Conservation (phyloP, 495 filamentous ascomycete species). For the Usnea hakonensis region DNA sequence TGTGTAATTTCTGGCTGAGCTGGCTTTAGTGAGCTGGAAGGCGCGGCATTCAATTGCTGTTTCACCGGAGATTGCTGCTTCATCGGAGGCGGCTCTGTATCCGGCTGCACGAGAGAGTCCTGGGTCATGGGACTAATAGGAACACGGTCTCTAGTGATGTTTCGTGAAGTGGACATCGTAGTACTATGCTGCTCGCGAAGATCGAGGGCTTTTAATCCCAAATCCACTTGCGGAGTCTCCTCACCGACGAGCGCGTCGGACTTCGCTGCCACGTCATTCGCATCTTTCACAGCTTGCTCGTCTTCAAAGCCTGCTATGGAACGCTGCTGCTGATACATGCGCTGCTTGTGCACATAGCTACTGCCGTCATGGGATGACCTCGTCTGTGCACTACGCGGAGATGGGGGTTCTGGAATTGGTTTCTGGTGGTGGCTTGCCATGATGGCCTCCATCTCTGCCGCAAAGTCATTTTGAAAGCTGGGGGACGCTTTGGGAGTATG, state of each 20-base stretch:
- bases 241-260: background rate
- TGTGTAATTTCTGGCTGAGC: background rate
- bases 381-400: slow-evolving; percentile 9
- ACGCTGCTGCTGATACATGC: slow-evolving; percentile 27
- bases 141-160: background rate
- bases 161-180: background rate
- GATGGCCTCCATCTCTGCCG: slow-evolving; percentile 9
- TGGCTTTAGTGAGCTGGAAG: background rate
- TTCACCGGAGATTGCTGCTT: slow-evolving; percentile 2
- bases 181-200: background rate
- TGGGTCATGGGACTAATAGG: background rate
- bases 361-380: slow-evolving; percentile 20
- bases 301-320: slow-evolving; percentile 27
- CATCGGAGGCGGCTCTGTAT: background rate
- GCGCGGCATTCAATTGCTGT: background rate
- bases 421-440: slow-evolving; percentile 7
- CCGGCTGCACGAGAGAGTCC: background rate
- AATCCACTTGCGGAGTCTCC: background rate
- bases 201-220: background rate
- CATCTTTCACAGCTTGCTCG: slow-evolving; percentile 20
- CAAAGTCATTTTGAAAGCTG: background rate
- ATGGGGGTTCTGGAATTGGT: slow-evolving; percentile 1
- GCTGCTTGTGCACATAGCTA: slow-evolving; percentile 29
- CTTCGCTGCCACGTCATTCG: slow-evolving; percentile 6
- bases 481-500: background rate